Percentiles rank a stretch among this genome's conserved stretches.
These are phyloP conservation scores for Cryptococcus depauperatus DNA, from an alignment of 1,284 basidiomycete species.

Conservation along the genomic window DNA sequence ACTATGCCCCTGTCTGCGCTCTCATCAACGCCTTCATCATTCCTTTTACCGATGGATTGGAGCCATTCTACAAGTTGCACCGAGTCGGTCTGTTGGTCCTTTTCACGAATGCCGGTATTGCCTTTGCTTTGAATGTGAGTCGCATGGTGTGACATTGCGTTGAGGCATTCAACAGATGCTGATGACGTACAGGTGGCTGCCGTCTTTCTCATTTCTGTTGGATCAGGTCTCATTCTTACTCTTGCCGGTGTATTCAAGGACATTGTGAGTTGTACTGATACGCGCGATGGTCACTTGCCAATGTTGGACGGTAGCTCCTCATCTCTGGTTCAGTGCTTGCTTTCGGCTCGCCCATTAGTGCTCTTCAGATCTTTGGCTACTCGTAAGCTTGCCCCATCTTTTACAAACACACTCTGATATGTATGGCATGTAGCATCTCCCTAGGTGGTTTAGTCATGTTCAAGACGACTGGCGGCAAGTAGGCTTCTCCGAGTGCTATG, in stretches of 20 bases:
- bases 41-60: conserved; percentile 82
- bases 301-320: too few relatives aligned
- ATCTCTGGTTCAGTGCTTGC: conserved; percentile 81
- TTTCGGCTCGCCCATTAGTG: conserved; percentile 69
- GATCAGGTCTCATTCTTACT: conserved; percentile 80
- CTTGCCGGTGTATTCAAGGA: conserved; percentile 92
- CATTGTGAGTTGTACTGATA: conserved; percentile 41
- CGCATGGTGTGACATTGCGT: not conserved
- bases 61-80: conserved; percentile 69
- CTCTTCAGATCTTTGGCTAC: conserved; percentile 76
- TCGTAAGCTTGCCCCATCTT: too few relatives aligned
- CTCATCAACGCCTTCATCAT: conserved; percentile 74
- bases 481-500: too few relatives aligned
- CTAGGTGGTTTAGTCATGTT: conserved; percentile 41
- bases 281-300: too few relatives aligned
- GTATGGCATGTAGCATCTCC: conserved; percentile 45
- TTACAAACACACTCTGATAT: not conserved
- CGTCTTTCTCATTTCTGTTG: conserved; percentile 86
- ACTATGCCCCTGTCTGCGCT: conserved; percentile 94
- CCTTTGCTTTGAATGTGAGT: conserved; percentile 73
- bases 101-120: conserved; percentile 74
- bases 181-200: conserved; percentile 71
- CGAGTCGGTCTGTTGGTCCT: conserved; percentile 69
- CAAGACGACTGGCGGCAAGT: conserved; percentile 44
- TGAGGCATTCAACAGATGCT: too few relatives aligned